Percentiles rank a stretch among this genome's conserved stretches.
phyloP scores from a whole-genome alignment of 1,284 basidiomycete genomes.

The Pholiota adiposa region DNA sequence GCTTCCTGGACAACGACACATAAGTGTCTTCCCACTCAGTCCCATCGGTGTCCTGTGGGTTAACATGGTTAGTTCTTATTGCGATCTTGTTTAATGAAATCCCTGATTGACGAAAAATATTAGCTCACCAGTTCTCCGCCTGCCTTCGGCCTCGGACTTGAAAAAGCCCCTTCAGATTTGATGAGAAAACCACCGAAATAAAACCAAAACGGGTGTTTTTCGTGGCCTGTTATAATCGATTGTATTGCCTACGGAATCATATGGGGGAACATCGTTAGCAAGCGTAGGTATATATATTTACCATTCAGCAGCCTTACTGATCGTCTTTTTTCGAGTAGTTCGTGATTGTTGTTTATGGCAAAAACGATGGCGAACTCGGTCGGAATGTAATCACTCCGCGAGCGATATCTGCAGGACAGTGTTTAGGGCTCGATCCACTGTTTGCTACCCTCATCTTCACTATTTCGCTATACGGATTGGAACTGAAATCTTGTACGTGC shows the following conservation, averaged over 20 bases:
- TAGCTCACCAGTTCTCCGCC: constrained; percentile 54
- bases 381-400: constrained; percentile 51
- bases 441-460: constrained; percentile 59
- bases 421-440: constrained; percentile 57
- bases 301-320: not conserved
- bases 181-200: constrained; percentile 61
- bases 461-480: constrained; percentile 46
- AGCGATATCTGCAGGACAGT: constrained; percentile 43
- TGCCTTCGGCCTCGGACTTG: constrained; percentile 64
- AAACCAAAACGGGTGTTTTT: constrained; percentile 57
- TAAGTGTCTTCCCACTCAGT: constrained; percentile 70
- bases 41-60: constrained; percentile 72
- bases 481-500: constrained; percentile 42
- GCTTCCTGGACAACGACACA: constrained; percentile 60
- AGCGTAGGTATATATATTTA: constrained; percentile 14
- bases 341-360: constrained; percentile 59
- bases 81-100: too few species aligned
- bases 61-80: constrained; percentile 37
- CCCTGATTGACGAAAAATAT: not conserved
- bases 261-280: constrained; percentile 62
- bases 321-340: constrained; percentile 33
- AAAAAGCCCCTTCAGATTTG: constrained; percentile 56
- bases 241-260: constrained; percentile 66
- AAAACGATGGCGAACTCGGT: constrained; percentile 51
- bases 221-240: constrained; percentile 53